Evolutionary conservation across 139 green algal genomes (phyloP), one percentile per base, ranked within the genome.

Genomic region (Chlamydomonas sp.): DNA sequence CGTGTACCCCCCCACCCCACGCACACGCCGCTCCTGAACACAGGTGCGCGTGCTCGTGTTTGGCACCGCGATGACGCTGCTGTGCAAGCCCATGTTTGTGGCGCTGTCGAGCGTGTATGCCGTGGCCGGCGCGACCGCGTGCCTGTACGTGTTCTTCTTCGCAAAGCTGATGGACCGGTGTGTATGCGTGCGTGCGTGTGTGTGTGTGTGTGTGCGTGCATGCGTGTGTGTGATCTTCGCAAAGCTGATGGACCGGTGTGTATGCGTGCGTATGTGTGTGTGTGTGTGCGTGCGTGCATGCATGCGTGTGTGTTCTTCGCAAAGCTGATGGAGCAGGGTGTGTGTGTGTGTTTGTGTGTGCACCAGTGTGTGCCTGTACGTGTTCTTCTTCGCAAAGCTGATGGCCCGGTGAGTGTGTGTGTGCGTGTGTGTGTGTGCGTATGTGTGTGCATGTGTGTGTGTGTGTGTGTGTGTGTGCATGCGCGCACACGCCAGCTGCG

Each of bases 41-140:
- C 85, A 86, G 70, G 82, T 88, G 10, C 74, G 81, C 37, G 85
- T 95, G 79, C 79, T 95, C 35, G 75, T 95, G 58, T 87, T 93
- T 38, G 89, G 89, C n/a, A 90, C 85, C 0, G 58, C 89, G 5
- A 77, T 95, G 6, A 93, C 87, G 1, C 74, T 87, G 1, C 48
- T 86, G 29, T 91, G 87, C 83, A 95, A 54, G 93, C 77, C 89
- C 89, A n/a, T n/a, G n/a, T 95, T 92, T 66, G 59, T 71, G 35
- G 63, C 73, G 67, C 48, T 80, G 3, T 79, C 77, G 48, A 78
- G 65, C 31, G 79, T 92, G 36, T 85, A 85, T 67, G 89, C 34
- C 50, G 29, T 24, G 6, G 54, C 20, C n/a, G 13, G 54, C 20
- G 34, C 29, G 74, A 80, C 69, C 54, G 69, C 43, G 43, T 26